Percentiles rank a stretch among this genome's conserved stretches.
phyloP scores from a whole-genome alignment of 352 stramenopile genomes.

The Phytophthora macrochlamydospora region DNA sequence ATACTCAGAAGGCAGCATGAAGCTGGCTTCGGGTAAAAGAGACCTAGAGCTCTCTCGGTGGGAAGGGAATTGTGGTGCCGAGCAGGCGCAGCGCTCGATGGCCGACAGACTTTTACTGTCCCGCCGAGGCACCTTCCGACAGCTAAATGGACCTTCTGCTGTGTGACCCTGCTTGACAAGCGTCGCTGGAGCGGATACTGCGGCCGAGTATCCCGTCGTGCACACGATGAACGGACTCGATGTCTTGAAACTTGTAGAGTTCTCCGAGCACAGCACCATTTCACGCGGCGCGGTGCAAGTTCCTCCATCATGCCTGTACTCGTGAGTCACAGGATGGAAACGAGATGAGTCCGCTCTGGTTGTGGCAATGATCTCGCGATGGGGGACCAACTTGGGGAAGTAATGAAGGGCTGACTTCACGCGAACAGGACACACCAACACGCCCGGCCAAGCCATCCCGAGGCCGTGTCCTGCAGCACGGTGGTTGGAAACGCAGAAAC shows the following conservation, averaged over 20 bases:
- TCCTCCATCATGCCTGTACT: not conserved
- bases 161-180: not conserved
- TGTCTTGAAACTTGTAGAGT: not conserved
- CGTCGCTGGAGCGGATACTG: not conserved
- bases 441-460: not conserved
- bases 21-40: not conserved
- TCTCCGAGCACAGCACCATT: constrained; percentile 2
- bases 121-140: not conserved
- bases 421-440: not conserved
- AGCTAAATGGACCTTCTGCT: not conserved
- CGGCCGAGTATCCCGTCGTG: not conserved
- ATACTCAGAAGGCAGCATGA: no score
- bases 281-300: constrained; percentile 9
- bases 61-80: not conserved
- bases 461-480: not conserved
- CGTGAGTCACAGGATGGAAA: constrained; percentile 14
- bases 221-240: not conserved
- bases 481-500: not conserved
- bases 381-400: constrained; percentile 3
- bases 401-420: not conserved
- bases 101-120: not conserved
- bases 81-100: not conserved
- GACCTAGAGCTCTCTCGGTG: not conserved
- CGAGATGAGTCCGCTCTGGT: constrained; percentile 18
- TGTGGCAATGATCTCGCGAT: constrained; percentile 12